phyloP scores from a whole-genome alignment of 2,329 filamentous ascomycete genomes.

The Leptographium procerum region DNA sequence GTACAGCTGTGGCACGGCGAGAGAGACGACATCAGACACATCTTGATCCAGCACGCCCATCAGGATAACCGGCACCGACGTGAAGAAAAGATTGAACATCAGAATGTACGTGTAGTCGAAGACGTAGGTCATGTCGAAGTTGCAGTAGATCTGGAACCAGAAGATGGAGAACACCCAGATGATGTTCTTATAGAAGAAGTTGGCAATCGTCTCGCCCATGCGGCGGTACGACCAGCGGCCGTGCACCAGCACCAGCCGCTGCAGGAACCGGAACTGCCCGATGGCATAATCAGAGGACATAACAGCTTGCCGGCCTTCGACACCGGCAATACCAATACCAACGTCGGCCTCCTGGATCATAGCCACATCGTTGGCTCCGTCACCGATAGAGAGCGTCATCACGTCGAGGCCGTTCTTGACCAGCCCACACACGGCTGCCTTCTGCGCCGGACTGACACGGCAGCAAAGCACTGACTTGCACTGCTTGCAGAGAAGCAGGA shows the following conservation, averaged over 20 bases:
- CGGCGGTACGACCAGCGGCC: constrained; percentile 94
- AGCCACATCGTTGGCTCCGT: constrained; percentile 90
- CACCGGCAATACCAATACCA: constrained; percentile 89
- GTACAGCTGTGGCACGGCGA: constrained; percentile 92
- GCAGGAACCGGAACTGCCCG: constrained; percentile 82
- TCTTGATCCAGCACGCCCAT: constrained; percentile 97
- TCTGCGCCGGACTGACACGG: constrained; percentile 91
- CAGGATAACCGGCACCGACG: constrained; percentile 84
- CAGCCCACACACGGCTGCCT: constrained; percentile 92
- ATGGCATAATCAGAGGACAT: constrained; percentile 97
- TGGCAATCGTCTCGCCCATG: constrained; percentile 84
- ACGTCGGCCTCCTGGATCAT: constrained; percentile 98
- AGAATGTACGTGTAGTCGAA: constrained; percentile 98
- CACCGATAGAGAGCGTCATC: constrained; percentile 88
- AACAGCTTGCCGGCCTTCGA: constrained; percentile 82
- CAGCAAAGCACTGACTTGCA: constrained; percentile 96
- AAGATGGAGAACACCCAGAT: constrained; percentile 95
- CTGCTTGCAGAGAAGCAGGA: constrained; percentile 89
- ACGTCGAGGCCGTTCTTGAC: constrained; percentile 92
- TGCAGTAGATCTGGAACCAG: constrained; percentile 93
- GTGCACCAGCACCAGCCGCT: constrained; percentile 76
- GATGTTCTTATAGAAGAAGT: constrained; percentile 99
- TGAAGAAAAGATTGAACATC: constrained; percentile 93
- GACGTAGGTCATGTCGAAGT: constrained; percentile 93
- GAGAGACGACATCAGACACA: constrained; percentile 83